These are phyloP conservation scores for Podosphaera fusca DNA, from an alignment of 2,329 filamentous ascomycete species.

Conservation along the genomic window DNA sequence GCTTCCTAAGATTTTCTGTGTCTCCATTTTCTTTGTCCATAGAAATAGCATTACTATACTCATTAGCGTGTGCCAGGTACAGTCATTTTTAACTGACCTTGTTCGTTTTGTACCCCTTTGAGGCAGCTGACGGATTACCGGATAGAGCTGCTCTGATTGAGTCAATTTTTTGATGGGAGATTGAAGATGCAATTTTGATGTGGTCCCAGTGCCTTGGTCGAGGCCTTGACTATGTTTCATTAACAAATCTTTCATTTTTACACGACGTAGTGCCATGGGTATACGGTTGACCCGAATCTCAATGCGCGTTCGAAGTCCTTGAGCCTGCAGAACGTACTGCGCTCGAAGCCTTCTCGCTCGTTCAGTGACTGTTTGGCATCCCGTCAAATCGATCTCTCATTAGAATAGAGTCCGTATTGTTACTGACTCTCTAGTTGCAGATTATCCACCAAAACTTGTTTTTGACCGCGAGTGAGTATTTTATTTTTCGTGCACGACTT, in stretches of 20 bases:
- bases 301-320: constrained; percentile 63
- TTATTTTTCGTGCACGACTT: constrained; percentile 38
- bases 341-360: constrained; percentile 69
- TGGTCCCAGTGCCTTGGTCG: constrained; percentile 3
- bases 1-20: constrained; percentile 49
- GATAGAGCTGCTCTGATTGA: constrained; percentile 8
- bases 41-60: constrained; percentile 30
- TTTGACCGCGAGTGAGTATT: constrained; percentile 46
- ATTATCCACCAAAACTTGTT: constrained; percentile 74
- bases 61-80: constrained; percentile 7
- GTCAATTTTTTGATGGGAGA: constrained; percentile 11
- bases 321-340: constrained; percentile 72
- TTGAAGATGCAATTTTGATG: constrained; percentile 4
- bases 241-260: constrained; percentile 57
- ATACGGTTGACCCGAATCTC: constrained; percentile 89
- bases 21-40: constrained; percentile 58
- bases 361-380: constrained; percentile 43
- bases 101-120: constrained; percentile 23
- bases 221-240: constrained; percentile 10
- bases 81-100: constrained; percentile 21
- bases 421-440: constrained; percentile 66
- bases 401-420: not conserved
- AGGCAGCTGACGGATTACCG: constrained; percentile 11
- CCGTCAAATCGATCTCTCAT: not conserved
- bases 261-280: constrained; percentile 52